phyloP scores from a whole-genome alignment of 2,329 filamentous ascomycete genomes.

The Neopestalotiopsis sp. region DNA sequence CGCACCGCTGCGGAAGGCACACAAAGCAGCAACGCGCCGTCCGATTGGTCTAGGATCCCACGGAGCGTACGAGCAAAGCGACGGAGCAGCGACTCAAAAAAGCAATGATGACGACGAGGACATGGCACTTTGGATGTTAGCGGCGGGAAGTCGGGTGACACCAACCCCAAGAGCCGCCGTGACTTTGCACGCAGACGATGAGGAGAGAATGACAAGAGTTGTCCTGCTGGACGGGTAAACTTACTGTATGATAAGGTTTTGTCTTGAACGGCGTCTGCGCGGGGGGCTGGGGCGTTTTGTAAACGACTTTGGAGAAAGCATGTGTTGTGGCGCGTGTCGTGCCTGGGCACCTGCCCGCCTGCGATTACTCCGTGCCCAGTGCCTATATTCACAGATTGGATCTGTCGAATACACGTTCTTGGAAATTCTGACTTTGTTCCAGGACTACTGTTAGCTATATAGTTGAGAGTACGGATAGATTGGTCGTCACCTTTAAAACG shows the following conservation, averaged over 20 bases:
- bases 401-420: too few species aligned
- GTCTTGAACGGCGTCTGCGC: not conserved
- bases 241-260: not conserved
- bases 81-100: not conserved
- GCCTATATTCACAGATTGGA: too few species aligned
- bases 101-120: conserved; percentile 1
- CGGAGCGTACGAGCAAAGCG: conserved; percentile 1
- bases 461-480: too few species aligned
- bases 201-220: not conserved
- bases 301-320: not conserved
- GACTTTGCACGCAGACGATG: not conserved
- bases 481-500: too few species aligned
- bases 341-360: not conserved
- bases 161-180: not conserved
- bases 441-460: too few species aligned
- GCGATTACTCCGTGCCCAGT: too few species aligned
- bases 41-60: conserved; percentile 29
- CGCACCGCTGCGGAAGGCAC: conserved; percentile 63
- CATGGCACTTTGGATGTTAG: not conserved
- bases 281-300: not conserved
- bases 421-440: too few species aligned
- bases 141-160: not conserved
- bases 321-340: not conserved
- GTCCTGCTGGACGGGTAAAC: not conserved
- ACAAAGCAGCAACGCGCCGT: conserved; percentile 36